A percentile compares a stretch with the other conserved stretches of the same genome.
phyloP scores from a whole-genome alignment of 306 rosid species.

The Macrotyloma uniflorum region DNA sequence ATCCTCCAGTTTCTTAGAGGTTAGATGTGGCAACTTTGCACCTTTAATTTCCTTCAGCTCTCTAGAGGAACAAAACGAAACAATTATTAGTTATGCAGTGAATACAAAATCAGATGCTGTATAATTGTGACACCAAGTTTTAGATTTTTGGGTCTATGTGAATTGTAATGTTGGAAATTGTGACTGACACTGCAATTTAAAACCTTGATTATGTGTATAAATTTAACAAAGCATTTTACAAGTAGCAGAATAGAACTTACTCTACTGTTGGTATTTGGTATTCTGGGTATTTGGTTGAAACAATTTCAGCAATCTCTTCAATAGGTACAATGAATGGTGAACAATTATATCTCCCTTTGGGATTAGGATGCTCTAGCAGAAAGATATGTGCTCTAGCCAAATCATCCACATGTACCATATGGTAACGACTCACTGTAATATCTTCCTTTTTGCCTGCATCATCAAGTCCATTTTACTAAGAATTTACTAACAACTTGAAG shows the following conservation, averaged over 20 bases:
- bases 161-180: not conserved
- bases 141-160: not conserved
- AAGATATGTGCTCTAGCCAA: constrained; percentile 62
- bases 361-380: constrained; percentile 57
- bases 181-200: not conserved
- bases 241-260: constrained; percentile 47
- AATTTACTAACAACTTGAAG: not conserved
- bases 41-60: constrained; percentile 43
- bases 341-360: constrained; percentile 67
- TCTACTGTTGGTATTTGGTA: constrained; percentile 53
- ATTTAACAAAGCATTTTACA: not conserved
- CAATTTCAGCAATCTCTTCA: constrained; percentile 39
- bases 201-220: not conserved
- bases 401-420: constrained; percentile 70
- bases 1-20: constrained; percentile 57
- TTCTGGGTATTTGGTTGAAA: constrained; percentile 53
- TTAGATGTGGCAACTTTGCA: constrained; percentile 8
- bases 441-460: constrained; percentile 44
- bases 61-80: constrained; percentile 22
- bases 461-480: not conserved
- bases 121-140: not conserved
- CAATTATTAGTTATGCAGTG: not conserved
- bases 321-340: constrained; percentile 43
- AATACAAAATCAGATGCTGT: not conserved
- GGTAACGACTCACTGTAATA: constrained; percentile 34